phyloP scores from a whole-genome alignment of 2,329 filamentous ascomycete genomes.

The Apiospora arundinis region DNA sequence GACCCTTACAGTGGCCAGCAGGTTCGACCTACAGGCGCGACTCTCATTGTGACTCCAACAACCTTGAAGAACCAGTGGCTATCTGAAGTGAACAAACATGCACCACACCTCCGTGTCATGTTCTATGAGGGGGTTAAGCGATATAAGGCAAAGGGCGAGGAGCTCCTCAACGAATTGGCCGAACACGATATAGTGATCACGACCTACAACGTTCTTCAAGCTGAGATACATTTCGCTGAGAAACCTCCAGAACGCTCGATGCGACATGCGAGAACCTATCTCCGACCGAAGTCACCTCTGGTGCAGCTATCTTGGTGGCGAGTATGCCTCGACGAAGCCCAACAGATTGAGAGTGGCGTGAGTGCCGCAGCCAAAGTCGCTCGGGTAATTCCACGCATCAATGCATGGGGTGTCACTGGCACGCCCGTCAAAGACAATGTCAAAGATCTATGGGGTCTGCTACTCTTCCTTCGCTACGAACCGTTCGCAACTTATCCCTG shows the following conservation, averaged over 20 bases:
- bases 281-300: constrained; percentile 74
- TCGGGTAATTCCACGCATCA: constrained; percentile 78
- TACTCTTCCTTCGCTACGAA: constrained; percentile 81
- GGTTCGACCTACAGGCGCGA: constrained; percentile 59
- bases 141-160: constrained; percentile 43
- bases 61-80: constrained; percentile 67
- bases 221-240: constrained; percentile 79
- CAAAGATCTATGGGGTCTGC: constrained; percentile 77
- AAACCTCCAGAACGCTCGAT: constrained; percentile 72
- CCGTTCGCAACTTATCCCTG: constrained; percentile 71
- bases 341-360: constrained; percentile 92
- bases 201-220: constrained; percentile 73
- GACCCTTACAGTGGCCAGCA: constrained; percentile 49
- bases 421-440: constrained; percentile 86
- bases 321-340: constrained; percentile 78
- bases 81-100: constrained; percentile 63
- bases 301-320: constrained; percentile 89
- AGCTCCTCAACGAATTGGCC: constrained; percentile 52
- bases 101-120: constrained; percentile 61
- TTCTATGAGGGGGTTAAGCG: constrained; percentile 60
- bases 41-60: constrained; percentile 66
- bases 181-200: constrained; percentile 66
- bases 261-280: constrained; percentile 70
- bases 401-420: constrained; percentile 91
- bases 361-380: constrained; percentile 84